Conservation (phyloP, 768 basidiomycete species). For the Phylloporus arenicola region DNA sequence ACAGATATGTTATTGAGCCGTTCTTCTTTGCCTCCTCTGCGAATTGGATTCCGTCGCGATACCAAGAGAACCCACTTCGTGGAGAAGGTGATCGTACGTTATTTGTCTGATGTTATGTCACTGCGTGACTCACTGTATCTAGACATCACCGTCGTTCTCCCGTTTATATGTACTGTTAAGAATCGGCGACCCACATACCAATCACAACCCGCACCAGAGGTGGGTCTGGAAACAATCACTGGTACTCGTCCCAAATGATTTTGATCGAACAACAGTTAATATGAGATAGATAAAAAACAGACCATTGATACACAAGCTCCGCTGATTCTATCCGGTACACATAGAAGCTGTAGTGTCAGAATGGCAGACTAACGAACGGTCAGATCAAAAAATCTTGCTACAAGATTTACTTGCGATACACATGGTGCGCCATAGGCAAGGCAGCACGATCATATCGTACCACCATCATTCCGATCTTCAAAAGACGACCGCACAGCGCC, state of each 20-base stretch:
- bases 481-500: constrained; percentile 24
- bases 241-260: constrained; percentile 10
- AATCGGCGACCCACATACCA: constrained; percentile 21
- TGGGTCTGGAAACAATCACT: constrained; percentile 4
- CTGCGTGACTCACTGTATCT: neutral
- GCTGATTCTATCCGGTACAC: constrained; percentile 22
- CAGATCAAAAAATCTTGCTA: constrained; percentile 23
- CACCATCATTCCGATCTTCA: constrained; percentile 25
- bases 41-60: constrained; percentile 40
- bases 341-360: neutral
- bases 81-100: constrained; percentile 36
- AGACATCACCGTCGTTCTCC: constrained; percentile 43
- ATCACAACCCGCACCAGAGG: constrained; percentile 1
- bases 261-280: neutral
- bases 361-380: neutral
- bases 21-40: constrained; percentile 42
- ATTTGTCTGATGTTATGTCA: neutral
- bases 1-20: constrained; percentile 38
- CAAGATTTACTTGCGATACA: constrained; percentile 38
- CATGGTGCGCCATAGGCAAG: constrained; percentile 28
- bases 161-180: constrained; percentile 36
- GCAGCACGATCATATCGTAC: constrained; percentile 33
- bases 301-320: constrained; percentile 33
- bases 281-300: constrained; percentile 13
- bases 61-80: constrained; percentile 30